Conservation (phyloP, 495 filamentous ascomycete species). For the Penicillium roqueforti region DNA sequence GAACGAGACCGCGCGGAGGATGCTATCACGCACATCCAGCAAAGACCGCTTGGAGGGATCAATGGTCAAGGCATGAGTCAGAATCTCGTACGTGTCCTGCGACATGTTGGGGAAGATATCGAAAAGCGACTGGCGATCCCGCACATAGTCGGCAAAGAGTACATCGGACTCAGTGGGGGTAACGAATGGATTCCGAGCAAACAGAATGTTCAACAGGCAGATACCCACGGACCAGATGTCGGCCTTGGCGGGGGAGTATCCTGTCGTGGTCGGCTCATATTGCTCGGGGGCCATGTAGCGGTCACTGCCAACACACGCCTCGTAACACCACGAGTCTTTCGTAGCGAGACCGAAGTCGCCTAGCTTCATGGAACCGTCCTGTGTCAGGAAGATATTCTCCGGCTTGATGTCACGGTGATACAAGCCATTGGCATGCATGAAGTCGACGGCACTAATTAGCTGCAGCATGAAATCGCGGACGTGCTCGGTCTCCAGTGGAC, state of each 20-base stretch:
- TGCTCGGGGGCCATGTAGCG: slow-evolving; percentile 99
- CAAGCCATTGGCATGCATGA: slow-evolving; percentile 84
- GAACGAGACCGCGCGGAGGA: slow-evolving; percentile 79
- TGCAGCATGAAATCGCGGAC: slow-evolving; percentile 96
- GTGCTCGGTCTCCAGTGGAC: slow-evolving; percentile 90
- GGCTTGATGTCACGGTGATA: slow-evolving; percentile 99
- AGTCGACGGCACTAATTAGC: slow-evolving; percentile 82
- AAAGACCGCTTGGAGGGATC: slow-evolving; percentile 89
- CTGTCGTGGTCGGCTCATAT: slow-evolving; percentile 76
- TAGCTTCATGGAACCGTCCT: slow-evolving; percentile 86
- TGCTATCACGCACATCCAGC: slow-evolving; percentile 65
- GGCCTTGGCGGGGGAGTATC: slow-evolving; percentile 90
- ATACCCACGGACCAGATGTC: slow-evolving; percentile 97
- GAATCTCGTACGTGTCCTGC: slow-evolving; percentile 91
- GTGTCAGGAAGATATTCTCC: slow-evolving; percentile 94
- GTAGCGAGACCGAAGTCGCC: slow-evolving; percentile 95
- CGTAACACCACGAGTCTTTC: slow-evolving; percentile 77
- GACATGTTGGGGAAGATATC: slow-evolving; percentile 99
- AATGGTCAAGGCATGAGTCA: slow-evolving; percentile 79
- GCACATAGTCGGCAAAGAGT: slow-evolving; percentile 85
- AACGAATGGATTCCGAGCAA: slow-evolving; percentile 91
- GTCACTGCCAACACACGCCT: slow-evolving; percentile 91
- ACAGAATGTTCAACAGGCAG: slow-evolving; percentile 91
- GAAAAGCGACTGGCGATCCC: slow-evolving; percentile 90
- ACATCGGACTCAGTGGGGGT: slow-evolving; percentile 81